A percentile compares a stretch with the other conserved stretches of the same genome.
phyloP scores from a whole-genome alignment of 1,284 basidiomycete species.

The Trichosporon asahii region DNA sequence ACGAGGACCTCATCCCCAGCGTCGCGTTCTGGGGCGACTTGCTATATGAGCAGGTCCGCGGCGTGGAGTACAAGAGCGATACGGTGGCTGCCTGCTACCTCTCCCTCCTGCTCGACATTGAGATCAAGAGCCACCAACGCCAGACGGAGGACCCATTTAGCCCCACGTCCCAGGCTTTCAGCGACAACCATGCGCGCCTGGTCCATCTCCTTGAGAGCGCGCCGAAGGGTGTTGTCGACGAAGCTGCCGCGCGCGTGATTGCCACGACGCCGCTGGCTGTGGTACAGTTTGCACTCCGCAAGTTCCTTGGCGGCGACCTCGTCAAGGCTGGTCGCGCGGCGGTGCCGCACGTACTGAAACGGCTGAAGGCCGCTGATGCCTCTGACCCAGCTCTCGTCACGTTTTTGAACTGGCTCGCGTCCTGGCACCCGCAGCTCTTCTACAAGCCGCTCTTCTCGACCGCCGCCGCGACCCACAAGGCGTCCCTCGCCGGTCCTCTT shows the following conservation, averaged over 20 bases:
- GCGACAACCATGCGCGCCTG: not conserved
- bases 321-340: conserved; percentile 9
- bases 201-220: conserved; percentile 9
- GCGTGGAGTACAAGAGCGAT: conserved; percentile 18
- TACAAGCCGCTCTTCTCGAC: conserved; percentile 72
- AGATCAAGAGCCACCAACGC: conserved; percentile 16
- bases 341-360: conserved; percentile 23
- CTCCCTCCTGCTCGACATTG: conserved; percentile 28
- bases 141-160: conserved; percentile 3
- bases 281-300: not conserved
- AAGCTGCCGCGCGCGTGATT: conserved; percentile 6
- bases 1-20: conserved; percentile 13
- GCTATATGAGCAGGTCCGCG: conserved; percentile 8
- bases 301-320: conserved; percentile 23
- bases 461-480: conserved; percentile 62
- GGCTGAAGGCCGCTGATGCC: conserved; percentile 16
- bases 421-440: conserved; percentile 60
- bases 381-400: conserved; percentile 13
- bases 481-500: conserved; percentile 61
- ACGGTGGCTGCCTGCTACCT: conserved; percentile 17
- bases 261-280: conserved; percentile 8
- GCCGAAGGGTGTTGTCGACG: not conserved
- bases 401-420: conserved; percentile 32
- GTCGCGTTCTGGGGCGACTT: conserved; percentile 14
- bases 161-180: not conserved